phyloP scores from a whole-genome alignment of 2,329 filamentous ascomycete genomes.

The Fusarium protoensiforme region DNA sequence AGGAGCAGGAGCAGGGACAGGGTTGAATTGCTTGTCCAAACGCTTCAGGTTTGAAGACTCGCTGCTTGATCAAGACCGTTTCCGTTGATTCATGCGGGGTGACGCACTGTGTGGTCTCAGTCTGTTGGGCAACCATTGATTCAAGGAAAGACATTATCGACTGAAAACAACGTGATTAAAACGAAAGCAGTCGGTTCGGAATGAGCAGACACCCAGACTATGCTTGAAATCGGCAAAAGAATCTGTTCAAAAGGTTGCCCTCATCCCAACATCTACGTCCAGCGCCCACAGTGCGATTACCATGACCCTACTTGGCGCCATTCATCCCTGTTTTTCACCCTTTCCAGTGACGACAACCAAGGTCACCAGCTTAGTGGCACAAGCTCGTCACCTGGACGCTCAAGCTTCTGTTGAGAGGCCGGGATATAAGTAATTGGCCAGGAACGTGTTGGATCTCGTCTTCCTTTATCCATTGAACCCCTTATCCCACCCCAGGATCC shows the following conservation, averaged over 20 bases:
- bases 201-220: not conserved
- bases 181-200: conserved; percentile 34
- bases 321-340: conserved; percentile 43
- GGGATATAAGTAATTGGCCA: conserved; percentile 25
- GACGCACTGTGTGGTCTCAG: conserved; percentile 34
- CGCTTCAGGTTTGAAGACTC: not conserved
- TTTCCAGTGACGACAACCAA: conserved; percentile 39
- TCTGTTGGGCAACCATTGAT: not conserved
- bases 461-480: not conserved
- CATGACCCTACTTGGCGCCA: conserved; percentile 36
- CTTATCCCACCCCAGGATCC: conserved; percentile 6
- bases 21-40: not conserved
- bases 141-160: not conserved
- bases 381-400: conserved; percentile 38
- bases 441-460: not conserved
- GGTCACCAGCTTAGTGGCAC: conserved; percentile 39
- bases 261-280: not conserved
- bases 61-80: conserved; percentile 23
- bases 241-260: not conserved
- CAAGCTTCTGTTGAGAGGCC: conserved; percentile 14
- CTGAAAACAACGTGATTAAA: conserved; percentile 13
- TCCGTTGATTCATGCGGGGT: conserved; percentile 44
- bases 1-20: not conserved
- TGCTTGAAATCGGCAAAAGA: not conserved
- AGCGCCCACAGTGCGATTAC: not conserved